These are phyloP conservation scores for Trichosanthes truncata DNA, from an alignment of 306 rosid genomes.

Conservation along the genomic window DNA sequence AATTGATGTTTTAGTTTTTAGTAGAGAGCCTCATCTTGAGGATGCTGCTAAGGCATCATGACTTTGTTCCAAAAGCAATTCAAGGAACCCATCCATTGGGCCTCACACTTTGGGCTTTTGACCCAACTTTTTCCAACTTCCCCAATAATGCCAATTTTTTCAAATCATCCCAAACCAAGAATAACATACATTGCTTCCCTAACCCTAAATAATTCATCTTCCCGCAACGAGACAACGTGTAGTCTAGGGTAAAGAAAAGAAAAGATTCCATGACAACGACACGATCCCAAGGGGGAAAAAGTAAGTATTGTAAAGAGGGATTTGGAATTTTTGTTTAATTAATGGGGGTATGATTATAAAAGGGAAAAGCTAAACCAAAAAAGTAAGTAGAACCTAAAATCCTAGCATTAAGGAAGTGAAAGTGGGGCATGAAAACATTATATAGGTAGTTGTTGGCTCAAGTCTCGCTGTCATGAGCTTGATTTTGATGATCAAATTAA, in stretches of 20 bases:
- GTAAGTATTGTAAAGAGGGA: background rate
- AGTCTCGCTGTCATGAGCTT: background rate
- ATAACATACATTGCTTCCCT: background rate
- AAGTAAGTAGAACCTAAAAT: background rate
- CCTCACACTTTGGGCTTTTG: background rate
- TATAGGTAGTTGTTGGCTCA: background rate
- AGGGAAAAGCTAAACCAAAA: background rate
- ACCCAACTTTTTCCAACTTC: background rate
- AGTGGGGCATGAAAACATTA: background rate
- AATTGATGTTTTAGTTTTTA: background rate
- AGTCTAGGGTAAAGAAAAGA: background rate
- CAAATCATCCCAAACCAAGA: background rate
- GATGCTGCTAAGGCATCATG: background rate
- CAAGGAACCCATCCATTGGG: background rate
- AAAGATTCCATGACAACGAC: background rate
- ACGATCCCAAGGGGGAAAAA: background rate
- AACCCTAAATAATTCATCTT: background rate
- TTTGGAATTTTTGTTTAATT: background rate
- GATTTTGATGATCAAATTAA: background rate
- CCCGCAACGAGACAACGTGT: background rate
- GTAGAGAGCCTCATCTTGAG: background rate
- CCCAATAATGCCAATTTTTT: background rate
- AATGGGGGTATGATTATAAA: background rate
- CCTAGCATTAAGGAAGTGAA: constrained; percentile 8
- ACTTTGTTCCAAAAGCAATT: background rate